These are phyloP conservation scores for Aspergillus biplanus DNA, from an alignment of 495 filamentous ascomycete genomes.

Conservation along the genomic window DNA sequence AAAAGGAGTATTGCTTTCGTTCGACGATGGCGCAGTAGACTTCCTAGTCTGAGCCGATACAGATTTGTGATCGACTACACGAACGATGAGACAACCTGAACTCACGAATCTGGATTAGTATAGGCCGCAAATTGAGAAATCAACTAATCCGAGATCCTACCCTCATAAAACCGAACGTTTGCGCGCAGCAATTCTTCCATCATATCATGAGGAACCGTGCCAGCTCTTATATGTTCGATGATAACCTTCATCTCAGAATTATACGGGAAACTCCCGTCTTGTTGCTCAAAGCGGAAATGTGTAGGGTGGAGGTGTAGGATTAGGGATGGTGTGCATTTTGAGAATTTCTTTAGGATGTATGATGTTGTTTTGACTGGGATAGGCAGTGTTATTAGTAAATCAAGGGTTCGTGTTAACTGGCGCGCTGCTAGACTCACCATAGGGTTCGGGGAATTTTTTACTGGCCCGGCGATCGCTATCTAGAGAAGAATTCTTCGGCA, in stretches of 20 bases:
- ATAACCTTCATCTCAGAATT: conserved; percentile 87
- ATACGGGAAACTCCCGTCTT: conserved; percentile 89
- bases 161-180: conserved; percentile 88
- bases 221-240: conserved; percentile 70
- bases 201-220: conserved; percentile 75
- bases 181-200: conserved; percentile 67
- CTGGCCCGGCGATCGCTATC: conserved; percentile 41
- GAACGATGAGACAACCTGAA: conserved; percentile 85
- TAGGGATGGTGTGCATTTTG: conserved; percentile 75
- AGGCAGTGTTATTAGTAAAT: conserved; percentile 15
- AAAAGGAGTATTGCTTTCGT: conserved; percentile 68
- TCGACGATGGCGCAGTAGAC: conserved; percentile 52
- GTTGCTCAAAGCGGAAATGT: conserved; percentile 91
- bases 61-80: conserved; percentile 83
- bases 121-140: neutral
- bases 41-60: conserved; percentile 59
- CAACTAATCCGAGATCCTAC: conserved; percentile 38
- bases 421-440: conserved; percentile 41
- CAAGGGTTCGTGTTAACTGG: conserved; percentile 7
- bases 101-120: conserved; percentile 18
- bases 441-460: conserved; percentile 53
- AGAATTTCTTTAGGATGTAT: conserved; percentile 83
- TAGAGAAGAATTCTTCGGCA: conserved; percentile 34
- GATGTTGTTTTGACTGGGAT: conserved; percentile 64
- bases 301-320: conserved; percentile 82